A percentile compares a stretch with the other conserved stretches of the same genome.
These are phyloP conservation scores for Cephaloascus albidus DNA, from an alignment of 805 yeast genomes.

Conservation along the genomic window DNA sequence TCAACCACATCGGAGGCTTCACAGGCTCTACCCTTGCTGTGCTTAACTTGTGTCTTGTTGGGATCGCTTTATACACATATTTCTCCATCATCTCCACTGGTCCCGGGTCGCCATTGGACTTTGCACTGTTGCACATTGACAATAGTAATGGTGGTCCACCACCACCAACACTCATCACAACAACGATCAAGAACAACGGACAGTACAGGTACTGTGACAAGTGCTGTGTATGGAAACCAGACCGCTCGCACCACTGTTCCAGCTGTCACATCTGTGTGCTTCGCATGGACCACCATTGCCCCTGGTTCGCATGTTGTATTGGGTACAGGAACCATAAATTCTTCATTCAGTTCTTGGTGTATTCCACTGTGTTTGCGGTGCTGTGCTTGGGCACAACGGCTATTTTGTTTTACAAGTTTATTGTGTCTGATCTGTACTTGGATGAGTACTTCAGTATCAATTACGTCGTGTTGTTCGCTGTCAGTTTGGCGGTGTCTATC, in stretches of 20 bases:
- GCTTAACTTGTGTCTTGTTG: constrained; percentile 17
- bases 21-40: constrained; percentile 10
- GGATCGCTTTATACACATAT: constrained; percentile 38
- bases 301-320: constrained; percentile 88
- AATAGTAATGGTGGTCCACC: constrained; percentile 21
- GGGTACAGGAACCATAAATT: constrained; percentile 76
- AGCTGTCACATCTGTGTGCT: constrained; percentile 36
- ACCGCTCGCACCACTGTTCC: constrained; percentile 50
- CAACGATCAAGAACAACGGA: constrained; percentile 47
- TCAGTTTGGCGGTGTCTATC: constrained; percentile 34
- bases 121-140: constrained; percentile 26
- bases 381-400: constrained; percentile 30
- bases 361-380: constrained; percentile 38
- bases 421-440: constrained; percentile 27
- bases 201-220: constrained; percentile 51
- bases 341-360: constrained; percentile 65
- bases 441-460: constrained; percentile 42
- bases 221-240: constrained; percentile 52
- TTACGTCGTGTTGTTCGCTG: constrained; percentile 48
- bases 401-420: constrained; percentile 36
- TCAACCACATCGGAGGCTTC: constrained; percentile 9
- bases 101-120: constrained; percentile 61
- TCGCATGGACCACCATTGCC: constrained; percentile 59
- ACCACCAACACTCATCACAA: constrained; percentile 30
- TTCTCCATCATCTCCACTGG: constrained; percentile 43